Evolutionary conservation across 768 basidiomycete species (phyloP).

Genomic region (Naganishia vishniacii): DNA sequence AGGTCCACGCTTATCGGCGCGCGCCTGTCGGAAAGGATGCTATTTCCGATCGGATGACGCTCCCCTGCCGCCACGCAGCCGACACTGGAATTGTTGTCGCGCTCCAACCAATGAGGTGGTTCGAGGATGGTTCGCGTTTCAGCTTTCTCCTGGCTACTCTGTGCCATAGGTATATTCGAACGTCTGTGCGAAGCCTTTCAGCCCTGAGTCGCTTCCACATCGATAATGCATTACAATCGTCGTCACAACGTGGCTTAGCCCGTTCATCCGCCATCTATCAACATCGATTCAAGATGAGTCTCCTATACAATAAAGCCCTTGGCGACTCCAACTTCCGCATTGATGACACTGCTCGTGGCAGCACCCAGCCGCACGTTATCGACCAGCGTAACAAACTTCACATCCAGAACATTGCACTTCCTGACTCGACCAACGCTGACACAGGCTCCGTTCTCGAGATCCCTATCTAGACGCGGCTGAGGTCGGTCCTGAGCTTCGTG

Average conservation of each 20-base stretch:
- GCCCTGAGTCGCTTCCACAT: too few species aligned
- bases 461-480: slow-evolving; percentile 85
- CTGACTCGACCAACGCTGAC: slow-evolving; percentile 86
- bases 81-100: neutral
- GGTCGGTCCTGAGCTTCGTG: slow-evolving; percentile 89
- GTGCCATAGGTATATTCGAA: too few species aligned
- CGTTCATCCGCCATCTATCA: too few species aligned
- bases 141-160: too few species aligned
- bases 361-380: slow-evolving; percentile 96
- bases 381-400: slow-evolving; percentile 87
- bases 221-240: too few species aligned
- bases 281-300: neutral
- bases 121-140: too few species aligned
- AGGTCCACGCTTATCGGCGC: slow-evolving; percentile 17
- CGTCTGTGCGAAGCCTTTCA: too few species aligned
- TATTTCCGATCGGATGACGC: slow-evolving; percentile 19
- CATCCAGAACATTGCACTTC: slow-evolving; percentile 83
- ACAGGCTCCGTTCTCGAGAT: slow-evolving; percentile 82
- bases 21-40: neutral
- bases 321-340: slow-evolving; percentile 86
- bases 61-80: too few species aligned
- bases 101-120: too few species aligned
- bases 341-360: slow-evolving; percentile 93
- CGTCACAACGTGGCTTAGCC: too few species aligned
- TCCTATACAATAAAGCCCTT: slow-evolving; percentile 54